Conservation (phyloP, 768 basidiomycete genomes). For the Russula foetens region DNA sequence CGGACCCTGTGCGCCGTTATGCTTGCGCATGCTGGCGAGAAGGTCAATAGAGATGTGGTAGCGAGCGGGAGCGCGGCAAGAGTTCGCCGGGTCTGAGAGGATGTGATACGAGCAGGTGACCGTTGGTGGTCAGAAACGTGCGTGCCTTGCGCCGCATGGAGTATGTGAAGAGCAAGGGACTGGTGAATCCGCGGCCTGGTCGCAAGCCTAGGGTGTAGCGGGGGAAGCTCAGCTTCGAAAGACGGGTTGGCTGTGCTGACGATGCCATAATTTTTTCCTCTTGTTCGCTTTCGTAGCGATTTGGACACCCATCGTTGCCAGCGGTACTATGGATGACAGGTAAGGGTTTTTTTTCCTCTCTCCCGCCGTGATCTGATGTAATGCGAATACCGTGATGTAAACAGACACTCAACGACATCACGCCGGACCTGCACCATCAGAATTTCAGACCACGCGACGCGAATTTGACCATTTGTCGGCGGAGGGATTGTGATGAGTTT, state of each 20-base stretch:
- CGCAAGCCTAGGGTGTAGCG: constrained; percentile 13
- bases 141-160: background rate
- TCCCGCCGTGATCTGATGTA: background rate
- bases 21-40: background rate
- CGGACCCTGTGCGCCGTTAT: constrained; percentile 6
- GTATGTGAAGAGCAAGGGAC: constrained; percentile 17
- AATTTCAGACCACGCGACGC: too few relatives aligned
- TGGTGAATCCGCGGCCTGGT: constrained; percentile 8
- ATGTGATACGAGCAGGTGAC: background rate
- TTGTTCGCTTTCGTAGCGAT: constrained; percentile 16
- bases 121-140: constrained; percentile 17
- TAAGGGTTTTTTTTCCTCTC: background rate
- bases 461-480: background rate
- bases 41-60: background rate
- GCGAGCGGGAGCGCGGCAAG: constrained; percentile 8
- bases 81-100: background rate
- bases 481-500: background rate
- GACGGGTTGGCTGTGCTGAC: constrained; percentile 4
- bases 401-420: too few relatives aligned
- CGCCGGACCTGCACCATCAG: too few relatives aligned
- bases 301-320: too few relatives aligned
- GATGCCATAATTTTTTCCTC: constrained; percentile 16
- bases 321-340: background rate
- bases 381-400: background rate
- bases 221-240: constrained; percentile 14